Conservation (phyloP, 208 protist genomes). For the Crithidia sp. region DNA sequence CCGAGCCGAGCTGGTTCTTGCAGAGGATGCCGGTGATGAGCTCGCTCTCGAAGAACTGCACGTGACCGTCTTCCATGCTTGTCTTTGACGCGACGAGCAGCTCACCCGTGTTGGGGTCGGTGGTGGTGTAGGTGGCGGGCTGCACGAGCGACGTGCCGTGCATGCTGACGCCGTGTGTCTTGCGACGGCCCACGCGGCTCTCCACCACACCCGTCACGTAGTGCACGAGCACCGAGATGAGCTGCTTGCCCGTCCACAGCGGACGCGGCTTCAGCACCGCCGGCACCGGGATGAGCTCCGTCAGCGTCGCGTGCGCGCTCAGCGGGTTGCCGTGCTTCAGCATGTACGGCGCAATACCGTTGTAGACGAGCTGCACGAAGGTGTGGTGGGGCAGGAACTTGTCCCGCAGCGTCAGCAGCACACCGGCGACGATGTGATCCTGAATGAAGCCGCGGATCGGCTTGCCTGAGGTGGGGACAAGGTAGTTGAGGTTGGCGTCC, state of each 20-base stretch:
- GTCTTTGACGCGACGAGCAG: slow-evolving; percentile 36
- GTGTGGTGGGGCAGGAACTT: slow-evolving; percentile 95
- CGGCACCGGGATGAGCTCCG: slow-evolving; percentile 88
- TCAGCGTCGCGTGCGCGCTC: slow-evolving; percentile 51
- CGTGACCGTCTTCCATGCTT: slow-evolving; percentile 74
- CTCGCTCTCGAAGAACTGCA: slow-evolving; percentile 94
- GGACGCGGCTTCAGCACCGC: slow-evolving; percentile 94
- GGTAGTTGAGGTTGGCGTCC: slow-evolving; percentile 97
- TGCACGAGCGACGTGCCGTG: slow-evolving; percentile 84
- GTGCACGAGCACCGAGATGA: slow-evolving; percentile 91
- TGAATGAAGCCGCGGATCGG: slow-evolving; percentile 99
- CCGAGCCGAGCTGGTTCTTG: slow-evolving; percentile 95
- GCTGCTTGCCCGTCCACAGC: slow-evolving; percentile 98
- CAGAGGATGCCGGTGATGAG: slow-evolving; percentile 98
- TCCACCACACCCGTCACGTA: slow-evolving; percentile 73
- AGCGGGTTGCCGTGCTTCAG: slow-evolving; percentile 51
- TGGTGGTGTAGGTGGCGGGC: slow-evolving; percentile 79
- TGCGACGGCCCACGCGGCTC: slow-evolving; percentile 13
- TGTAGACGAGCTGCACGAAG: slow-evolving; percentile 96
- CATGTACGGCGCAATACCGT: slow-evolving; percentile 86
- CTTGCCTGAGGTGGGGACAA: slow-evolving; percentile 94
- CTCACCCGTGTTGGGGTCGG: slow-evolving; percentile 49
- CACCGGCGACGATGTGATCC: slow-evolving; percentile 98
- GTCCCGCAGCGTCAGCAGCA: slow-evolving; percentile 96
- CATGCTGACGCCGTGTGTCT: slow-evolving; percentile 79